Percentiles rank a stretch among this genome's conserved stretches.
phyloP scores from a whole-genome alignment of 1,284 basidiomycete species.

The Cutaneotrichosporon spelunceum region DNA sequence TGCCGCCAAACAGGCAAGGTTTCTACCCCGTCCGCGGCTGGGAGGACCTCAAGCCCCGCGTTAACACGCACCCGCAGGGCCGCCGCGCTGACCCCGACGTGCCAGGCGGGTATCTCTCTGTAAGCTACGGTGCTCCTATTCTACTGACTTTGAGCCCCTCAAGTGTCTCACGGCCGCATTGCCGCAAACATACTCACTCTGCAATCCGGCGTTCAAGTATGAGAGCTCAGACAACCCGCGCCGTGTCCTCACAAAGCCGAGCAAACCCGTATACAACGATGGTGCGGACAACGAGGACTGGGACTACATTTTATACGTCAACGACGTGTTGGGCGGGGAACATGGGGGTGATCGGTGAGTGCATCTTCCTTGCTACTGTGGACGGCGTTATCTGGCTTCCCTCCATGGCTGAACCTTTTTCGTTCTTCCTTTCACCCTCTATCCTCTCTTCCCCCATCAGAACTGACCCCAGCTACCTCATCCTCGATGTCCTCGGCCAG shows the following conservation, averaged over 20 bases:
- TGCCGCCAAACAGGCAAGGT: conserved; percentile 28
- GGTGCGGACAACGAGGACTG: conserved; percentile 96
- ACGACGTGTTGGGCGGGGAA: conserved; percentile 87
- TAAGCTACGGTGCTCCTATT: conserved; percentile 27
- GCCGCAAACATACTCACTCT: conserved; percentile 82
- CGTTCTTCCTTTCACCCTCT: neutral
- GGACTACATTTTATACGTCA: conserved; percentile 96
- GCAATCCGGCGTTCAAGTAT: conserved; percentile 88
- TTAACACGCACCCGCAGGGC: conserved; percentile 37
- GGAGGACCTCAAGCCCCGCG: conserved; percentile 40
- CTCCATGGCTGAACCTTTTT: neutral
- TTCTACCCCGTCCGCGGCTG: conserved; percentile 41
- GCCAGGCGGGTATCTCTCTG: conserved; percentile 47
- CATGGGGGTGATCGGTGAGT: conserved; percentile 71
- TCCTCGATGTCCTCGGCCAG: conserved; percentile 95
- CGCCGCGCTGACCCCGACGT: conserved; percentile 46
- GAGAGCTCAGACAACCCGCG: conserved; percentile 88
- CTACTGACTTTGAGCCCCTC: conserved; percentile 61
- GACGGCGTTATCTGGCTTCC: neutral
- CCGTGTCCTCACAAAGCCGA: conserved; percentile 90
- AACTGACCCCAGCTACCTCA: conserved; percentile 63
- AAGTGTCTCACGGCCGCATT: conserved; percentile 82
- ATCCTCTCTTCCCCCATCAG: neutral
- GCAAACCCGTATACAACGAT: conserved; percentile 87
- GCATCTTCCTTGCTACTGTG: neutral